Conservation (phyloP, 1,139 yeast species). For the Yamadazyma aaseri region DNA sequence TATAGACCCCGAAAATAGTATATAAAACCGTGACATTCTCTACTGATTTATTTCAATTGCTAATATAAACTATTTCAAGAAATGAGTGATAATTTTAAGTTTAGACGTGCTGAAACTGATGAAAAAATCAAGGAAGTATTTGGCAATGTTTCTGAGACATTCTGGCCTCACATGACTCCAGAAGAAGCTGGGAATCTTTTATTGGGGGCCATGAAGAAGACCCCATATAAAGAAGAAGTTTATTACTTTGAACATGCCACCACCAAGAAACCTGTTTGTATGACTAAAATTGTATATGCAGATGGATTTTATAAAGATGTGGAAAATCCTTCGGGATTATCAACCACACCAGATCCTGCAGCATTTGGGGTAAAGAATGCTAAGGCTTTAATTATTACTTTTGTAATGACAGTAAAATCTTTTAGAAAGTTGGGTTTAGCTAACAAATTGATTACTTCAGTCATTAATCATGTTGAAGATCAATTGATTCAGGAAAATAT, state of each 20-base stretch:
- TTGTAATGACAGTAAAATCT: slow-evolving; percentile 28
- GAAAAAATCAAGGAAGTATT: slow-evolving; percentile 26
- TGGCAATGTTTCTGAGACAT: slow-evolving; percentile 27
- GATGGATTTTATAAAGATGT: slow-evolving; percentile 35
- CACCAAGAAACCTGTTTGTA: slow-evolving; percentile 27
- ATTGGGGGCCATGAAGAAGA: slow-evolving; percentile 34
- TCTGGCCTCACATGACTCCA: slow-evolving; percentile 27
- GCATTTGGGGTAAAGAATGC: slow-evolving; percentile 33
- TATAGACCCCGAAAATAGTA: no score
- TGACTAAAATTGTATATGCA: slow-evolving; percentile 24
- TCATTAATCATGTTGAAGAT: slow-evolving; percentile 33
- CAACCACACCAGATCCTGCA: slow-evolving; percentile 34
- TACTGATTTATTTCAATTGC: no score
- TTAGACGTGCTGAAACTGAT: slow-evolving; percentile 26
- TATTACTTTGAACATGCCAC: slow-evolving; percentile 30
- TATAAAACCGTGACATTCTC: no score
- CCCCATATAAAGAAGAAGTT: slow-evolving; percentile 22
- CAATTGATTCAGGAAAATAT: slow-evolving; percentile 27
- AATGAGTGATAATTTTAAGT: slow-evolving; percentile 19
- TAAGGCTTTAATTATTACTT: slow-evolving; percentile 27
- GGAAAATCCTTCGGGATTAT: slow-evolving; percentile 25
- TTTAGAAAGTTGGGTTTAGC: slow-evolving; percentile 35
- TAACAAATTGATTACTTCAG: slow-evolving; percentile 23
- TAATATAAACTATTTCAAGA: no score
- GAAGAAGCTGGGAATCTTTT: slow-evolving; percentile 25